A percentile compares a stretch with the other conserved stretches of the same genome.
phyloP scores from a whole-genome alignment of 805 yeast genomes.

The Sungouiella thailandica region DNA sequence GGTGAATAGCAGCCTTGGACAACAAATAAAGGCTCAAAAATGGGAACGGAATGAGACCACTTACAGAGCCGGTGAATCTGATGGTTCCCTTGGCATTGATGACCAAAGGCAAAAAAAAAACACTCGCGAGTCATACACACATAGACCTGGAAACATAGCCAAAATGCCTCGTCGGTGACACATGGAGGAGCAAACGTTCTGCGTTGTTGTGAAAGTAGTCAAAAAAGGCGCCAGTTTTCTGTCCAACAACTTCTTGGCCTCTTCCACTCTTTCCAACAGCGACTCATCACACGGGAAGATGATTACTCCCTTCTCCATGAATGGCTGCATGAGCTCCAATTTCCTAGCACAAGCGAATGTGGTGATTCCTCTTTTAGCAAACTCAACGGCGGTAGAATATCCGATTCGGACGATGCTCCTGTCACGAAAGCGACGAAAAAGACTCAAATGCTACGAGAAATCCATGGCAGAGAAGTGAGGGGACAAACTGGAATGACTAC shows the following conservation, averaged over 20 bases:
- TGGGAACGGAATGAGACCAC: constrained; percentile 66
- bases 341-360: constrained; percentile 77
- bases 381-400: constrained; percentile 39
- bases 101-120: constrained; percentile 42
- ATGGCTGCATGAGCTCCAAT: constrained; percentile 51
- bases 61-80: constrained; percentile 69
- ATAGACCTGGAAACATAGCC: constrained; percentile 56
- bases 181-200: constrained; percentile 70
- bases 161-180: constrained; percentile 49
- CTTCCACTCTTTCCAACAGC: constrained; percentile 40
- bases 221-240: constrained; percentile 43
- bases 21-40: constrained; percentile 63
- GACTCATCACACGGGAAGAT: constrained; percentile 57
- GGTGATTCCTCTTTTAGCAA: constrained; percentile 46
- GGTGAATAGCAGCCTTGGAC: constrained; percentile 72
- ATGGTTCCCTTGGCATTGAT: constrained; percentile 66
- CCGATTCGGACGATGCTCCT: constrained; percentile 61
- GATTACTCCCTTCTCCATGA: constrained; percentile 41
- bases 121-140: constrained; percentile 62
- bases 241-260: constrained; percentile 38
- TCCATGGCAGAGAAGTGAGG: no score
- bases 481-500: no score
- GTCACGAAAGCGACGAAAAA: constrained; percentile 56
- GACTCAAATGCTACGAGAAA: no score
- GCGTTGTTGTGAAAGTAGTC: constrained; percentile 73